phyloP scores from a whole-genome alignment of 2,329 filamentous ascomycete species.

The Ophiostoma triangulosporum region DNA sequence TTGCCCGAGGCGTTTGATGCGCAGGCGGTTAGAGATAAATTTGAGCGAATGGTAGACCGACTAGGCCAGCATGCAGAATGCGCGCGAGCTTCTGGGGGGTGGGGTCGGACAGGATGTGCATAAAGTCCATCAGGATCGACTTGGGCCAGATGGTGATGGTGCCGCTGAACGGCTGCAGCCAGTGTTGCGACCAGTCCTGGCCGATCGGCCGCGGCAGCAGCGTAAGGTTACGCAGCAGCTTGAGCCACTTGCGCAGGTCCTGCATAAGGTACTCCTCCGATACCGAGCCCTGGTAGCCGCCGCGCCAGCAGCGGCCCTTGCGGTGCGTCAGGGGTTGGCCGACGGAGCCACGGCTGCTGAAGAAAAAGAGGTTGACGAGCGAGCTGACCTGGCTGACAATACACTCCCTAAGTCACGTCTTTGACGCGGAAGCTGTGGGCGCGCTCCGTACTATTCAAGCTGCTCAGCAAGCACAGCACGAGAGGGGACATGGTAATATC shows the following conservation, averaged over 20 bases:
- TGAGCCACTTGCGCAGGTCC: conserved; percentile 94
- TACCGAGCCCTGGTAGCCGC: conserved; percentile 84
- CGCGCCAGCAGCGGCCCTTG: conserved; percentile 85
- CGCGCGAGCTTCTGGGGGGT: conserved; percentile 58
- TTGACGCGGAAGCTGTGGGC: too few relatives aligned
- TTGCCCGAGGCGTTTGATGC: conserved; percentile 59
- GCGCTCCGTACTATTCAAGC: too few relatives aligned
- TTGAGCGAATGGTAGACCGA: conserved; percentile 83
- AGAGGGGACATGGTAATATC: too few relatives aligned
- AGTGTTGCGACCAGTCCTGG: conserved; percentile 94
- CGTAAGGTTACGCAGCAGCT: conserved; percentile 84
- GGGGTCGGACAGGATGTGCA: conserved; percentile 75
- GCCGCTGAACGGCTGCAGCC: conserved; percentile 87
- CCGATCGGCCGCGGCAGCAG: conserved; percentile 78
- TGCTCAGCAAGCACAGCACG: too few relatives aligned
- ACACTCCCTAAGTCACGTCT: too few relatives aligned
- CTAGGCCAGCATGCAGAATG: conserved; percentile 84
- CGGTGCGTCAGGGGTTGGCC: conserved; percentile 90
- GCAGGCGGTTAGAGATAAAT: conserved; percentile 78
- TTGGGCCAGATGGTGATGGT: conserved; percentile 96
- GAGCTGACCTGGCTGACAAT: conserved; percentile 86
- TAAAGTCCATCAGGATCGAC: conserved; percentile 64
- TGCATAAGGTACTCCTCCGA: conserved; percentile 92
- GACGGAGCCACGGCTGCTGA: conserved; percentile 82
- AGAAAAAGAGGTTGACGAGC: conserved; percentile 98